Percentiles rank a stretch among this genome's conserved stretches.
phyloP scores from a whole-genome alignment of 2,329 filamentous ascomycete species.

The Aspergillus hiratsukae region DNA sequence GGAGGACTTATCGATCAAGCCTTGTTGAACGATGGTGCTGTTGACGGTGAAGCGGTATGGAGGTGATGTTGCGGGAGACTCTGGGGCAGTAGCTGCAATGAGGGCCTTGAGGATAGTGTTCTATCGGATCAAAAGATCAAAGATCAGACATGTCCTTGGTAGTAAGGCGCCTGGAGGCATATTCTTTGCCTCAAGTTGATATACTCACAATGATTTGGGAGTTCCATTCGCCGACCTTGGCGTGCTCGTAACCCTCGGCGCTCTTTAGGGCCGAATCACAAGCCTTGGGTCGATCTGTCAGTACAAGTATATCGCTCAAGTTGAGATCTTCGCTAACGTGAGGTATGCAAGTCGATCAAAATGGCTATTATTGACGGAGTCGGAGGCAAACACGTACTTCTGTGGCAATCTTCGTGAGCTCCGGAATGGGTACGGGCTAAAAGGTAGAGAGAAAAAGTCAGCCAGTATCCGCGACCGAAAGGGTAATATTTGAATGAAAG shows the following conservation, averaged over 20 bases:
- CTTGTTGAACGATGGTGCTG: constrained; percentile 95
- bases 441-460: not conserved
- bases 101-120: constrained; percentile 39
- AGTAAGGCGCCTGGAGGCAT: not conserved
- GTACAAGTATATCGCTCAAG: not conserved
- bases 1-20: constrained; percentile 50
- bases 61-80: constrained; percentile 34
- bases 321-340: not conserved
- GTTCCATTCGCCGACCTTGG: constrained; percentile 84
- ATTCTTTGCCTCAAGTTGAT: not conserved
- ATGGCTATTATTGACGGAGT: not conserved
- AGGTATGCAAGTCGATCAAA: not conserved
- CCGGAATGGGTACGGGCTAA: constrained; percentile 69
- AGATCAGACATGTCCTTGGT: not conserved
- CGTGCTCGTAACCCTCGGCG: constrained; percentile 79
- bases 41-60: constrained; percentile 96
- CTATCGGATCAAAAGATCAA: constrained; percentile 16
- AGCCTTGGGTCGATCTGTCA: constrained; percentile 54
- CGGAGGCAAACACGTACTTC: constrained; percentile 56
- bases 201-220: constrained; percentile 77
- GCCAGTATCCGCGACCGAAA: constrained; percentile 1
- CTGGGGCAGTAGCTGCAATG: constrained; percentile 38
- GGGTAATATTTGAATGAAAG: not conserved
- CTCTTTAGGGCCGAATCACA: constrained; percentile 72
- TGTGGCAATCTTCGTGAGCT: constrained; percentile 79